Base-by-base conservation (phyloP, 1,284 basidiomycete species). In the Trichosporon faecale region DNA sequence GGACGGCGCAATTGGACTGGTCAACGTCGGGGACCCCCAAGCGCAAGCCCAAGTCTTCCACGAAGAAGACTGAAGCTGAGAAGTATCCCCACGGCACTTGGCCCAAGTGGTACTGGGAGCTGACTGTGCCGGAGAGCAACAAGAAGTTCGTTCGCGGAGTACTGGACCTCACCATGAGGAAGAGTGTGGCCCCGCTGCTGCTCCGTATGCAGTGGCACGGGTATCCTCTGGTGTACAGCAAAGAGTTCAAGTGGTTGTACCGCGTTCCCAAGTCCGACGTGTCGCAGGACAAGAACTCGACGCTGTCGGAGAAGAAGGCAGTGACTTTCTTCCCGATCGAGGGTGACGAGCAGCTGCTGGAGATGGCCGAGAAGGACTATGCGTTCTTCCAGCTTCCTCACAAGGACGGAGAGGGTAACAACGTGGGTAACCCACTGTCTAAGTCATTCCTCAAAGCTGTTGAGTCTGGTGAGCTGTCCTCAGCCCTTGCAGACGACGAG, bases 71-170 rank as follows among this genome's bases (percentile, higher is more conserved):
- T 0, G 21, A 23, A 7, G 44, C 33, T 14, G 29, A 64, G 23
- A 37, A 63, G 49, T 40, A 61, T n/a, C 55, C 52, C 5, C 67
- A 67, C 25, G 80, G 77, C 52, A 80, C 82, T 69, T 89, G 88
- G 88, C 96, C 95, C 0, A 93, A 94, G 79, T 99, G 97, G 96
- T 99, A 94, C 80, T 96, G 92, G 93, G 94, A 98, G 49, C 88
- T 95, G 65, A 84, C 85, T 65, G 79, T 81, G 11, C 81, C 85
- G 0, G 70, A 77, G 0, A 77, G 74, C 14, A 75, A 71, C 70
- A 71, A 74, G 49, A 77, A 77, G 44, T 67, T 76, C 5, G 70
- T 76, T 0, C 68, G 73, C 29, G 85, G 85, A 25, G 77, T 89
- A 2, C 86, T 98, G 33, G 94, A 97, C 77, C 85, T 99, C 68